A percentile compares a stretch with the other conserved stretches of the same genome.
Conservation (phyloP, 176 grass and related monocot species). For the Carex scoparia region DNA sequence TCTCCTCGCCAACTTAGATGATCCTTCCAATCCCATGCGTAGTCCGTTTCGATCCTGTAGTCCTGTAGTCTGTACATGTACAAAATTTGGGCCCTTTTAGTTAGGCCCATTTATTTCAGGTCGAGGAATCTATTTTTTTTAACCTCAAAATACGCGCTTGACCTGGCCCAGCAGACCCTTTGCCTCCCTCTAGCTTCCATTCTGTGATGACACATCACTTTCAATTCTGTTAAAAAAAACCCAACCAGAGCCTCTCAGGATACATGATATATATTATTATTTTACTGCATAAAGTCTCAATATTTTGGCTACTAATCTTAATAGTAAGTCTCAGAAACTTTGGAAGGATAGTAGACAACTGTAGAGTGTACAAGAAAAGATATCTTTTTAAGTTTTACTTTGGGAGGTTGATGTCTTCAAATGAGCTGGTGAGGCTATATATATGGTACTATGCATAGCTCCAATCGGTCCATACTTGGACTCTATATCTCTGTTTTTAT, state of each 20-base stretch:
- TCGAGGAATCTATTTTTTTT: neutral
- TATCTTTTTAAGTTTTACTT: too few species aligned
- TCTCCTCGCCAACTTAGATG: neutral
- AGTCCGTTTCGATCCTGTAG: constrained; percentile 1
- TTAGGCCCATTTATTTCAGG: constrained; percentile 13
- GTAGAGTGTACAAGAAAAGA: neutral
- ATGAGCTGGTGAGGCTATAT: too few species aligned
- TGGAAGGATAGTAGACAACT: neutral
- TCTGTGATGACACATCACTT: neutral
- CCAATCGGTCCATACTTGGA: too few species aligned
- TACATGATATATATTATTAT: neutral
- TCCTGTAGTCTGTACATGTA: neutral
- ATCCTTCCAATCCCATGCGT: constrained; percentile 16
- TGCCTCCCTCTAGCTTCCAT: neutral
- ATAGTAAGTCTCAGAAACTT: neutral
- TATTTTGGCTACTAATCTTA: neutral
- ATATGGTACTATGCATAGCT: too few species aligned
- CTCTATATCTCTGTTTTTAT: too few species aligned
- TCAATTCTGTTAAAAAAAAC: constrained; percentile 22
- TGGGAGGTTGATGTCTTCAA: too few species aligned
- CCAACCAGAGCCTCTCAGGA: neutral
- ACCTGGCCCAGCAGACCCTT: constrained; percentile 6
- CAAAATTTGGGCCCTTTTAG: neutral
- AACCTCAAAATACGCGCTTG: neutral
- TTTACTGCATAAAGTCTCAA: neutral